phyloP scores from a whole-genome alignment of 192 early-diverging fungal species.

The Coemansia sp. region DNA sequence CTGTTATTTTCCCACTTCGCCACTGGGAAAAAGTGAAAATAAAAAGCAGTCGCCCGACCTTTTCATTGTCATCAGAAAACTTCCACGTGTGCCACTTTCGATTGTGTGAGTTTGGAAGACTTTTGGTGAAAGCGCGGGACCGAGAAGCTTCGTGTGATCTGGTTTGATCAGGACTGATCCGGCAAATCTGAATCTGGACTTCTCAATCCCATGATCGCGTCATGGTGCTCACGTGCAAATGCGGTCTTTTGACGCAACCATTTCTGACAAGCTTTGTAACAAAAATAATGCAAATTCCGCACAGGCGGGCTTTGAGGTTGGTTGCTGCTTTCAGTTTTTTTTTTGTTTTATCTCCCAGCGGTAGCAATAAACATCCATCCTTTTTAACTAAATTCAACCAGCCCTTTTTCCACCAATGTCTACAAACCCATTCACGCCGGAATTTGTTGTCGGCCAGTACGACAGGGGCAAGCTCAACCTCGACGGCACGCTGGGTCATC shows the following conservation, averaged over 20 bases:
- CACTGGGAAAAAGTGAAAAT: background rate
- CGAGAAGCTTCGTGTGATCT: background rate
- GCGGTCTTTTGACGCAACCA: too few species aligned
- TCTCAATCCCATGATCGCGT: background rate
- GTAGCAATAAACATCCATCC: too few species aligned
- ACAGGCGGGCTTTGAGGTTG: too few species aligned
- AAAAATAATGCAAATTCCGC: too few species aligned
- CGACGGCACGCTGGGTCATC: conserved; percentile 55
- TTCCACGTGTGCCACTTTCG: too few species aligned
- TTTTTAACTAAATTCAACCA: background rate
- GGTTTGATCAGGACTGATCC: background rate
- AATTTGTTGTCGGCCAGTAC: conserved; percentile 45
- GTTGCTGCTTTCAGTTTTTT: too few species aligned
- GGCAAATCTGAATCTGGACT: background rate
- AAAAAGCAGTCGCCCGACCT: background rate
- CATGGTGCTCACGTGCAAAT: background rate
- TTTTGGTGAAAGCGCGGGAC: too few species aligned
- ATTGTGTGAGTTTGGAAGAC: too few species aligned
- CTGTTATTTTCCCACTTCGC: too few species aligned
- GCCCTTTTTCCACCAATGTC: background rate
- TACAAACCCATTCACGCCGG: background rate
- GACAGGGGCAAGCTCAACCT: conserved; percentile 35
- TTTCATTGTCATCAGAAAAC: background rate
- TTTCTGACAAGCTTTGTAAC: too few species aligned
- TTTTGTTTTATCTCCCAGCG: too few species aligned